Conservation (phyloP, 139 green algal species). For the Pleodorina starrii region DNA sequence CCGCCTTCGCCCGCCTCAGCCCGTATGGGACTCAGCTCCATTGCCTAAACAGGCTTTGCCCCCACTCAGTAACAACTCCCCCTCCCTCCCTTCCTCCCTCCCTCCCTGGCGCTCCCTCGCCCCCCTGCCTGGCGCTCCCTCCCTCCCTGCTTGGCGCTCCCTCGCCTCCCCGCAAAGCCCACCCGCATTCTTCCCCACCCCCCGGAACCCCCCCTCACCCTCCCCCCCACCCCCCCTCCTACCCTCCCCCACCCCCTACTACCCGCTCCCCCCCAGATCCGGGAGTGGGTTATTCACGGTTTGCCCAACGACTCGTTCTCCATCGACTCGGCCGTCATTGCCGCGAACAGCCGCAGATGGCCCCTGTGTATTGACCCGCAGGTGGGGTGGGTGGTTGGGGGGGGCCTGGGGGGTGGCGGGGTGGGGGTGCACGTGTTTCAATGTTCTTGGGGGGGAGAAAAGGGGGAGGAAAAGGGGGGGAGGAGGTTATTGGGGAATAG, state of each 20-base stretch:
- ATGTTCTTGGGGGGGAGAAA: too few species aligned
- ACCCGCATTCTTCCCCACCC: background rate
- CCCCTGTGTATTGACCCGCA: conserved; percentile 79
- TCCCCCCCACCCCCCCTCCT: background rate
- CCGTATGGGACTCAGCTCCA: too few species aligned
- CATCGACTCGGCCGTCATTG: conserved; percentile 79
- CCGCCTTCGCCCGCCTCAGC: too few species aligned
- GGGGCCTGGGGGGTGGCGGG: too few species aligned
- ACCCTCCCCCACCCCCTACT: background rate
- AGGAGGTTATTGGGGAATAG: too few species aligned
- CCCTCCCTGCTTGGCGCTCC: too few species aligned
- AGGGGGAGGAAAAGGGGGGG: too few species aligned
- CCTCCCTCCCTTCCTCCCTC: background rate
- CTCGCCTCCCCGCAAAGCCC: background rate
- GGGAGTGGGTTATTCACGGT: conserved; percentile 78
- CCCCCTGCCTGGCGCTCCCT: too few species aligned
- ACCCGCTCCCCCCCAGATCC: conserved; percentile 54
- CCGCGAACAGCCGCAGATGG: conserved; percentile 64
- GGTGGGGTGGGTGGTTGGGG: conserved; percentile 12
- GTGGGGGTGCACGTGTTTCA: too few species aligned
- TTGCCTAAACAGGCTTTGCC: too few species aligned
- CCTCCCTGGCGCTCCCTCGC: background rate
- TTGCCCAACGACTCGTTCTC: conserved; percentile 85
- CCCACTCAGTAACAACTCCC: too few species aligned
- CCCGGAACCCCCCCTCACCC: background rate